Conservation (phyloP, 805 yeast genomes). For the Cyberlindnera maclurae region DNA sequence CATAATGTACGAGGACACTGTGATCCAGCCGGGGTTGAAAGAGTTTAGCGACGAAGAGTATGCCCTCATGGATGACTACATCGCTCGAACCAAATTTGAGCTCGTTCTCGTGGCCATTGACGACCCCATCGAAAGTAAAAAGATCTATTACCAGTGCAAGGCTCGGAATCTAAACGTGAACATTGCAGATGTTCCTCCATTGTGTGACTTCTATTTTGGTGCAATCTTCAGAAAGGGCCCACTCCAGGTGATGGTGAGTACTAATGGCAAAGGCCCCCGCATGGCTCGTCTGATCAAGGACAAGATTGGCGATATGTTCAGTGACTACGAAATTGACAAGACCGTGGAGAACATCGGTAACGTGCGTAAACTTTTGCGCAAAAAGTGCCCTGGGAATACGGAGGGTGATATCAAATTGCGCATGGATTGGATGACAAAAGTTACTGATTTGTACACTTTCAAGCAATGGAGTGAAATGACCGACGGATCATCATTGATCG, state of each 20-base stretch:
- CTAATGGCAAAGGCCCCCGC: slow-evolving; percentile 78
- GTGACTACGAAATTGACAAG: slow-evolving; percentile 35
- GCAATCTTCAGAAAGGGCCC: slow-evolving; percentile 67
- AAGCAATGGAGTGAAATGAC: slow-evolving; percentile 52
- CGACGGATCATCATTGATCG: slow-evolving; percentile 6
- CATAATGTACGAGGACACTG: slow-evolving; percentile 36
- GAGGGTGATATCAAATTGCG: slow-evolving; percentile 44
- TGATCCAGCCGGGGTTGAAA: slow-evolving; percentile 5
- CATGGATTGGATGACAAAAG: slow-evolving; percentile 63
- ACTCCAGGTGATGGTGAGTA: slow-evolving; percentile 73
- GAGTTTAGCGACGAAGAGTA: slow-evolving; percentile 17
- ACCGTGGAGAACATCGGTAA: slow-evolving; percentile 57
- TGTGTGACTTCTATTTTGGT: slow-evolving; percentile 84
- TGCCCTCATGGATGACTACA: slow-evolving; percentile 24
- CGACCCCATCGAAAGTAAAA: slow-evolving; percentile 52
- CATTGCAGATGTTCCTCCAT: slow-evolving; percentile 78
- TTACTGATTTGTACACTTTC: slow-evolving; percentile 55
- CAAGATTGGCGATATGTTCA: slow-evolving; percentile 38
- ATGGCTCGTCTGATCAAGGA: slow-evolving; percentile 57
- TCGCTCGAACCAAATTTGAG: slow-evolving; percentile 37
- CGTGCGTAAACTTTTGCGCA: slow-evolving; percentile 45
- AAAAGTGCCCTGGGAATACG: slow-evolving; percentile 38
- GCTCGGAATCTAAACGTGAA: slow-evolving; percentile 52
- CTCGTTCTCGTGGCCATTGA: slow-evolving; percentile 71
- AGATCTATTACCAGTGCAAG: slow-evolving; percentile 46